Base-by-base conservation (phyloP, 305 asterid genomes). In the Fraxinus greggii region DNA sequence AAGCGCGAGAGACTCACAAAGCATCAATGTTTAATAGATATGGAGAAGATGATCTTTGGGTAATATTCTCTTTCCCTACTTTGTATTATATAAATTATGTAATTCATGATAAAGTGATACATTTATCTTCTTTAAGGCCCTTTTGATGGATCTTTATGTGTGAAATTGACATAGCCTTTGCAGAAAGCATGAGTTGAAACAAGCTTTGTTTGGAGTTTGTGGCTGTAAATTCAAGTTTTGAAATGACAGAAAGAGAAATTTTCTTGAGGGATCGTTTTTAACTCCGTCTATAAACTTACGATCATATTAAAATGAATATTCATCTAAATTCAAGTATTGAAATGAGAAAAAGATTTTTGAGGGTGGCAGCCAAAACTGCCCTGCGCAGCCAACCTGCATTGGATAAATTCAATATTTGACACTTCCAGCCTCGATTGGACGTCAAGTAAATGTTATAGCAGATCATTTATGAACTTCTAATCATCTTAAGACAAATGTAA, bases 41-140 rank as follows among this genome's bases (percentile, higher is more conserved):
- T 84, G 92, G 86, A 86, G 93, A 92, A 42, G 93, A 92, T 76
- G 92, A 92, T 82, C 87, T 88, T 85, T 92, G 97, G 97, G 98
- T 95, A 95, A 89, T 86, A 84, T 88, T 86, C 88, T 73, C 80
- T 82, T 17, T 59, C 61, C 65, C n/a, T 2, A 29, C 26, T 76
- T 72, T 82, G 56, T 67, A 75, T 75, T 31, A 35, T 72, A 9
- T 5, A 38, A 76, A 61, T 31, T 32, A 48, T 48, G 59, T 48
- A 48, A 48, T 13, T 48, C 59, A 73, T 72, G 59, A 79, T 21
- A 82, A 61, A 77, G 81, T 12, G 65, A 26, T 45, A 19, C 7
- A 31, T 76, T 45, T 3, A 61, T 23, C 77, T 73, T 76, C 85
- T 83, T 84, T 84, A 77, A 84, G 78, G 54, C 69, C 67, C 72